Percentiles rank a stretch among this genome's conserved stretches.
phyloP scores from a whole-genome alignment of 345 rosid species.

The Gossypium mustelinum region DNA sequence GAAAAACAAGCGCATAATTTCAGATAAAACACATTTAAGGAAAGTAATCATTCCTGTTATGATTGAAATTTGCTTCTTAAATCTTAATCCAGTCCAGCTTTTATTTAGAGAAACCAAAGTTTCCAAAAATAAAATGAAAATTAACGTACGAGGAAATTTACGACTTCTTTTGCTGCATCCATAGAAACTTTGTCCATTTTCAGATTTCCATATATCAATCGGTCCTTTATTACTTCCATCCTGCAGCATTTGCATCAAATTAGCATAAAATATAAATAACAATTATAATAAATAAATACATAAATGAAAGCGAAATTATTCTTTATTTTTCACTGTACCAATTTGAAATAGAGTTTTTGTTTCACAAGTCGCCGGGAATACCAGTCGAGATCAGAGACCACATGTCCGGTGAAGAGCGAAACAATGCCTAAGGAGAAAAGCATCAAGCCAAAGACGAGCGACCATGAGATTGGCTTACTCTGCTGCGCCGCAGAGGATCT shows the following conservation, averaged over 20 bases:
- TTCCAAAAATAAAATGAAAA: not conserved
- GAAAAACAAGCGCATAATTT: not conserved
- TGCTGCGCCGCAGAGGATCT: constrained; percentile 41
- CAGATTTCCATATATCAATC: constrained; percentile 90
- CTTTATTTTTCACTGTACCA: constrained; percentile 36
- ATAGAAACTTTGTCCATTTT: constrained; percentile 47
- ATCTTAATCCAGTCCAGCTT: not conserved
- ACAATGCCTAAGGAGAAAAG: constrained; percentile 82
- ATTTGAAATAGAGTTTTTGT: constrained; percentile 43
- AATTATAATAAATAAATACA: not conserved
- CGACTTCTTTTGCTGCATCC: constrained; percentile 87
- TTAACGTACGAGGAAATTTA: constrained; percentile 57
- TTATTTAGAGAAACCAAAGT: not conserved
- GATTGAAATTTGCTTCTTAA: constrained; percentile 4
- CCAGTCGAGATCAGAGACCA: constrained; percentile 95
- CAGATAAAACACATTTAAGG: constrained; percentile 2
- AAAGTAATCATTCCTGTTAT: not conserved
- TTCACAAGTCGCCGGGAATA: constrained; percentile 76
- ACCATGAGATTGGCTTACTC: constrained; percentile 47
- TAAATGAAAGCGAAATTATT: not conserved
- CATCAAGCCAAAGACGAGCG: constrained; percentile 78
- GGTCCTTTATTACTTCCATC: constrained; percentile 47
- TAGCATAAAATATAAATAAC: not conserved
- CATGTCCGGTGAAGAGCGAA: constrained; percentile 90
- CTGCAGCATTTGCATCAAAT: constrained; percentile 29